A percentile compares a stretch with the other conserved stretches of the same genome.
Evolutionary conservation across 1,284 basidiomycete genomes (phyloP).

Genomic region (Thecaphora frezii): DNA sequence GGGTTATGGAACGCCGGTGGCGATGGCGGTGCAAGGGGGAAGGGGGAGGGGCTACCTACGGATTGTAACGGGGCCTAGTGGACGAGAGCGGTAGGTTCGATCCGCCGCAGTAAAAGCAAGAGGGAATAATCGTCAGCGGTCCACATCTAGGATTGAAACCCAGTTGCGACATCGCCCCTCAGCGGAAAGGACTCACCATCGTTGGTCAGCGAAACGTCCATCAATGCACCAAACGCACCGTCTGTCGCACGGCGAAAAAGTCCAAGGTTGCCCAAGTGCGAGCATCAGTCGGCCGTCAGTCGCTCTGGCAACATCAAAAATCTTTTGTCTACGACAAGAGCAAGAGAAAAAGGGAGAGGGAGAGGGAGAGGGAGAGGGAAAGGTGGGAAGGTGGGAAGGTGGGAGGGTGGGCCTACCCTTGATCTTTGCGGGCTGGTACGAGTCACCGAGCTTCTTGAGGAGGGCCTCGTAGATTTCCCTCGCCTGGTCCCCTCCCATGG

Average conservation of each 20-base stretch:
- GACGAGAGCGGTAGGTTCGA: too few relatives aligned
- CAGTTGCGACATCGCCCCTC: too few relatives aligned
- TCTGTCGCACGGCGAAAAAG: constrained; percentile 16
- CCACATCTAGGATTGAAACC: too few relatives aligned
- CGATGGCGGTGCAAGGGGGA: neutral
- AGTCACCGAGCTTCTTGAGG: constrained; percentile 31
- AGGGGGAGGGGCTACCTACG: constrained; percentile 12
- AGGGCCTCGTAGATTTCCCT: constrained; percentile 43
- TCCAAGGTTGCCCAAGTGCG: neutral
- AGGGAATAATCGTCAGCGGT: too few relatives aligned
- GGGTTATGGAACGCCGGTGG: too few relatives aligned
- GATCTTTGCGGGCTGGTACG: constrained; percentile 35
- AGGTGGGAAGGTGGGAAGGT: too few relatives aligned
- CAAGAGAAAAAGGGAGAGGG: too few relatives aligned
- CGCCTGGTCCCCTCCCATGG: constrained; percentile 43
- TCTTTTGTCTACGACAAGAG: too few relatives aligned
- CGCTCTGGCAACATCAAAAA: too few relatives aligned
- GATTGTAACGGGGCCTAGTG: constrained; percentile 36
- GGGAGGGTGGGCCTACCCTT: constrained; percentile 12
- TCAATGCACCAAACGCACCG: constrained; percentile 56
- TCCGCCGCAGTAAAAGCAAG: too few relatives aligned
- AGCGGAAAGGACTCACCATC: constrained; percentile 35
- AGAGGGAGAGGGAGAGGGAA: too few relatives aligned
- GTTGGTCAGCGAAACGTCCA: constrained; percentile 53
- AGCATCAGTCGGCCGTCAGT: too few relatives aligned